Evolutionary conservation across 805 yeast species (phyloP), one percentile per base, ranked within the genome.

Genomic region (Hanseniaspora meyeri): DNA sequence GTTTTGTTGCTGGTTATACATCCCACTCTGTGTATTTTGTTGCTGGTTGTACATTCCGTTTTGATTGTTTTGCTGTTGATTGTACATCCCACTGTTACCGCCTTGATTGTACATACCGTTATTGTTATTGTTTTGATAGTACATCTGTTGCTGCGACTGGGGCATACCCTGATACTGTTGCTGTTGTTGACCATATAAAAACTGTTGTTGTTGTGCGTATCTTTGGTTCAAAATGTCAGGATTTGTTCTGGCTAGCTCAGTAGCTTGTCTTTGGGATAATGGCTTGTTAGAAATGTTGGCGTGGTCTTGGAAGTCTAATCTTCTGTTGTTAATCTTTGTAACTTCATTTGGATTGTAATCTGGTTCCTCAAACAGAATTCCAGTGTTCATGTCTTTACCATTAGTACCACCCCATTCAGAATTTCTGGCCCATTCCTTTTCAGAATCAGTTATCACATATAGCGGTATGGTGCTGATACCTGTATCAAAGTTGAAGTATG

Each of bases 371-470:
- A 93, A 80, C 16, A 83, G 87, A 64, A 87, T 72, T 53, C 95
- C 95, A 45, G 87, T 77, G 59, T 73, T 81, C 59, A 93, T 70
- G 9, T 90, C 88, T 65, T 76, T 79, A 19, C 96, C 97, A 51
- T 91, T 95, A 45, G 96, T 85, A 63, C 98, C 98, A 62, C 98
- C 98, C 89, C 95, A 89, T 69, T 87, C 91, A 3, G 97, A 96
- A 58, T 77, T 73, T 38, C 80, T 85, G 12, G 87, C 79, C 98
- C 98, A 93, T 60, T 84, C 75, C 65, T 77, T 80, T 69, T 93
- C 98, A 20, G 97, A 96, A 59, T 93, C 98, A 0, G 98, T 93
- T 62, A 93, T 76, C 64, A 96, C 79, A 58, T 79, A 79, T 51
- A 93, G 72, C 16, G 97, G 96, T 59, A 93, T 88, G 39, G 89